Base-by-base conservation (phyloP, 192 early-diverging fungal species). In the Coemansia pectinata region DNA sequence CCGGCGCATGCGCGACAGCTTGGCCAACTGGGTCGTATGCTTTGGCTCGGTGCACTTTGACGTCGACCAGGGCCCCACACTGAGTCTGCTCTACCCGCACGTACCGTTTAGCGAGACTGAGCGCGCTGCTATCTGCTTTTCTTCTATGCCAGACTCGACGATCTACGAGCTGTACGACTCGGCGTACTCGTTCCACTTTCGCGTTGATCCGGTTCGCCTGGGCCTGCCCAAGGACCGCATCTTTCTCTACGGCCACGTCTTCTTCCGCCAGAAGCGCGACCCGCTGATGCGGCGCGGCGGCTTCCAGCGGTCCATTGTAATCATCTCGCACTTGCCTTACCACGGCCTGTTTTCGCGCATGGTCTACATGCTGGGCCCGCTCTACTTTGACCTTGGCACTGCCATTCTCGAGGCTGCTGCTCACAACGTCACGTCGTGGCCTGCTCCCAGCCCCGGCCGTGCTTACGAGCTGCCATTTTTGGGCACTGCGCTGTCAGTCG, bases 181-280 rank as follows among this genome's bases (percentile, higher is more conserved):
- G 50, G 89, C 91, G 36, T 91, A 87, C 80, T 91, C 88, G 55
- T 90, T 91, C 70, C 86, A 90, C 55, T 84, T 90, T 48, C 87
- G 90, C 62, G 87, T 89, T 5, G 86, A 82, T 45, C 72, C 86
- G 11, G 65, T 77, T 45, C 79, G 79, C 10, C 83, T 80, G 17
- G 68, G 78, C 25, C 68, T 79, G 66, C 64, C 79, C 52, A 81
- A 76, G 65, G 80, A 78, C 60, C 65, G 42, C 34, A 60, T 83
- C 23, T 83, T 83, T 21, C 70, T 83, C 44, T 73, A 98, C 78
- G 95, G 93, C 33, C 95, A 97, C 84, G 95, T 95, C 11, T 96
- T 96, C 71, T 98, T 98, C 71, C 85, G 95, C 27, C 95, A 98
- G 75, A 90, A 94, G 76, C 87, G 90, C 74, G 95, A 98, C 76